Percentiles rank a stretch among this genome's conserved stretches.
These are phyloP conservation scores for Quercus wislizeni DNA, from an alignment of 306 rosid genomes.

Conservation along the genomic window DNA sequence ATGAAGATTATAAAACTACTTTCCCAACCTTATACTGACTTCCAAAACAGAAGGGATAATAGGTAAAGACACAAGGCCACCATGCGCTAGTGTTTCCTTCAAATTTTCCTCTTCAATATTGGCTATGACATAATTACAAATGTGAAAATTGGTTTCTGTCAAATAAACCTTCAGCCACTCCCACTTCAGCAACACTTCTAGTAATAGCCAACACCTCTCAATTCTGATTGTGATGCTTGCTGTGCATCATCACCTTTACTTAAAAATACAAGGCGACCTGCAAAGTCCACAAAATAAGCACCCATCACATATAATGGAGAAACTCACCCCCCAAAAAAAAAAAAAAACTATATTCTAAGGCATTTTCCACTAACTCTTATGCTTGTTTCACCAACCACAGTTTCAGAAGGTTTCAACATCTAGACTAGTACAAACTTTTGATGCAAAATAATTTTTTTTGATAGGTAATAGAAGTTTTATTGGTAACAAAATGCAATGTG, in stretches of 20 bases:
- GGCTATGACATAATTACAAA: neutral
- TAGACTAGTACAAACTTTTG: neutral
- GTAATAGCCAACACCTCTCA: constrained; percentile 62
- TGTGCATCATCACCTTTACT: constrained; percentile 47
- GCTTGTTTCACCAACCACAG: too few species aligned
- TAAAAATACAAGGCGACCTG: constrained; percentile 82
- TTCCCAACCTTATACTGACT: neutral
- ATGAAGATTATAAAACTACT: neutral
- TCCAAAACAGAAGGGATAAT: neutral
- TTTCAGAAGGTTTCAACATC: neutral
- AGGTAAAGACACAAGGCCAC: neutral
- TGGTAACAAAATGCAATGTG: too few species aligned
- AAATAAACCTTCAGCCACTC: neutral
- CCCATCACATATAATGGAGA: constrained; percentile 8
- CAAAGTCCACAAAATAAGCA: constrained; percentile 10
- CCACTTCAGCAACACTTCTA: constrained; percentile 12
- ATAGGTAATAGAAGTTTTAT: too few species aligned
- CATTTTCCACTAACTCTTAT: neutral
- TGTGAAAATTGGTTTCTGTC: neutral
- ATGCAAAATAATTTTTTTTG: neutral
- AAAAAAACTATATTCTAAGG: neutral
- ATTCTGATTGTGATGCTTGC: constrained; percentile 31
- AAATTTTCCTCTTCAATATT: neutral
- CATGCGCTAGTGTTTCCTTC: neutral
- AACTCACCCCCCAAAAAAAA: neutral